These are phyloP conservation scores for Kwoniella pini DNA, from an alignment of 768 basidiomycete genomes.

Conservation along the genomic window DNA sequence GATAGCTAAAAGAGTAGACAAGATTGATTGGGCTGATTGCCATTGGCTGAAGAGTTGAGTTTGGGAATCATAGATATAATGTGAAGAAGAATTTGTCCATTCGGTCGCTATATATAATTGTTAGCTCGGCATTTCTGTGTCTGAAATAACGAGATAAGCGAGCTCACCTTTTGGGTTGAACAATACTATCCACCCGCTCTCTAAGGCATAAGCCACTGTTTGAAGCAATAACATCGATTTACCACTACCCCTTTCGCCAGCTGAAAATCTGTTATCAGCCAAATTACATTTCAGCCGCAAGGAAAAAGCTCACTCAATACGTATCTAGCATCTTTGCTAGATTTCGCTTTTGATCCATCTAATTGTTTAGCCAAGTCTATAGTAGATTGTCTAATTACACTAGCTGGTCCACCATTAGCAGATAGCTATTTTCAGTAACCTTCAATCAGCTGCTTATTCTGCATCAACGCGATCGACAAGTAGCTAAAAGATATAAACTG, in stretches of 20 bases:
- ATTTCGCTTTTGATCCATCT: constrained; percentile 57
- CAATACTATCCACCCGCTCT: constrained; percentile 74
- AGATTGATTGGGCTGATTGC: constrained; percentile 64
- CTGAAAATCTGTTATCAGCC: constrained; percentile 55
- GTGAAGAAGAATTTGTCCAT: constrained; percentile 73
- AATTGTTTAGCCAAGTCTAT: constrained; percentile 62
- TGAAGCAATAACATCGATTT: constrained; percentile 80
- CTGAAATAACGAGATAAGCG: neutral
- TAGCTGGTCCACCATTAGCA: constrained; percentile 60
- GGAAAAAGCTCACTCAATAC: constrained; percentile 70
- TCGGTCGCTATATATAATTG: constrained; percentile 56
- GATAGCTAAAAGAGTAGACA: constrained; percentile 61
- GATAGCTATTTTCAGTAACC: constrained; percentile 61
- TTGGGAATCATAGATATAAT: constrained; percentile 71
- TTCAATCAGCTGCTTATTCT: constrained; percentile 58
- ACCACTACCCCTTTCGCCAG: constrained; percentile 73
- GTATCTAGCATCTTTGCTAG: constrained; percentile 62
- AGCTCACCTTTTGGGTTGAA: constrained; percentile 75
- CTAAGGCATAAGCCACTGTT: constrained; percentile 67
- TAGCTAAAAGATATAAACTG: constrained; percentile 29
- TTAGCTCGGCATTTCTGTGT: neutral
- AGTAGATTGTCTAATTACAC: constrained; percentile 71
- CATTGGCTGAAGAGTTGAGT: constrained; percentile 75
- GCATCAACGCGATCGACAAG: too few species aligned
- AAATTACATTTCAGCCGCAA: constrained; percentile 4